Evolutionary conservation across 2,329 filamentous ascomycete species (phyloP), one percentile per base, ranked within the genome.

Genomic region (Periconia digitata): DNA sequence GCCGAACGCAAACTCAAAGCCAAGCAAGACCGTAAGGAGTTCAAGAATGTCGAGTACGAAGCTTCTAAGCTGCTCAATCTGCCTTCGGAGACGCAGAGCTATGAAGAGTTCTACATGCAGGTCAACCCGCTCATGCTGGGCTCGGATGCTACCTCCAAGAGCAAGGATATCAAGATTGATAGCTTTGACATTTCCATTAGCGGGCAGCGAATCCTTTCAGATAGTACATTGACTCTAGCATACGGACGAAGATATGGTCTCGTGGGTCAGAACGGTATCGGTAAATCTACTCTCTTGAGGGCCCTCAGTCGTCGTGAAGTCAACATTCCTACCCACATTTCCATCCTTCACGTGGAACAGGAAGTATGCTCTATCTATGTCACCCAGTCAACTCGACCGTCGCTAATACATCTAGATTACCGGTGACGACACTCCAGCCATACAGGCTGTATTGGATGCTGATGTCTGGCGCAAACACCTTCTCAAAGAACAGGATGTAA

Each of bases 61-160:
- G 89, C 94, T 0, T 97, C 94, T 12, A 86, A 85, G 59, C 79
- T 99, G 58, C 84, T 99, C 58, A 87, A 95, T 67, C 84, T 90
- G 72, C 81, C 90, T 3, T 87, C 92, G 63, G 83, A 86, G 63
- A 79, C 92, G 12, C 87, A 96, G 79, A 95, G 90, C 35, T 99
- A 99, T 71, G 94, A 99, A 74, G 94, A 99, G 71, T 97, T 99
- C 76, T 99, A 95, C 82, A 97, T 99, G 94, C 87, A 90, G 45
- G 94, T 99, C 78, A 99, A 99, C 73, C 94, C 94, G 52, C 82
- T 99, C 54, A 92, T 97, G 70, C 66, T 97, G 51, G 92, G 91
- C 46, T 76, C 80, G 18, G 85, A 85, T 50, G 81, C 85, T 24
- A 59, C 65, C 40, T 72, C 74, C 43, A 99, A 97, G 85, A 96